Conservation (phyloP, 2,329 filamentous ascomycete species). For the Drechslerella stenobrocha region DNA sequence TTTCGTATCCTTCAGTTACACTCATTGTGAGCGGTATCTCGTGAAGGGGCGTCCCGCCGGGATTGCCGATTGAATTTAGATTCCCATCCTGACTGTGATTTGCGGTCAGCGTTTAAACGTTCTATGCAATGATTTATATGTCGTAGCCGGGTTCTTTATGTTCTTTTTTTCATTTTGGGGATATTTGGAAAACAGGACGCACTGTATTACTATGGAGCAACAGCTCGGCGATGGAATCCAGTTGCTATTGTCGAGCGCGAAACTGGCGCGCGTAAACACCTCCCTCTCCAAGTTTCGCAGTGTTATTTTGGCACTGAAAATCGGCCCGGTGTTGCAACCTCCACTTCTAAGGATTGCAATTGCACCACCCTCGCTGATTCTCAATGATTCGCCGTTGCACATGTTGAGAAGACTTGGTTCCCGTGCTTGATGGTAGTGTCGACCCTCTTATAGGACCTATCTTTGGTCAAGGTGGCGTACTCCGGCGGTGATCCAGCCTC, state of each 20-base stretch:
- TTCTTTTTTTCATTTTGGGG: no score
- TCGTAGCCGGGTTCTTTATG: no score
- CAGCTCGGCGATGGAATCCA: constrained; percentile 10
- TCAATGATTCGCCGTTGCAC: constrained; percentile 36
- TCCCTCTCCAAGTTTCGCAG: constrained; percentile 25
- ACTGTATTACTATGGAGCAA: constrained; percentile 40
- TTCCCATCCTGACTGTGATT: constrained; percentile 37
- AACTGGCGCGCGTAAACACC: constrained; percentile 25
- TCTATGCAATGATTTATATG: no score
- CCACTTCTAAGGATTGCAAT: constrained; percentile 28
- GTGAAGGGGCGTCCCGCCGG: constrained; percentile 10
- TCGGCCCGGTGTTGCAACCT: constrained; percentile 8
- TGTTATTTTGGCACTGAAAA: constrained; percentile 44
- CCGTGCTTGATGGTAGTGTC: neutral
- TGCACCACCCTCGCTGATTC: constrained; percentile 36
- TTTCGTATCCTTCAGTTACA: constrained; percentile 10
- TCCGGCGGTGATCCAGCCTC: no score
- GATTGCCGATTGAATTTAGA: constrained; percentile 5
- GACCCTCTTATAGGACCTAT: no score
- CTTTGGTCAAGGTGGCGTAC: no score
- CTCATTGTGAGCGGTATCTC: constrained; percentile 23
- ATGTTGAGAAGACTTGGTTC: constrained; percentile 3
- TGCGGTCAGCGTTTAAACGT: no score
- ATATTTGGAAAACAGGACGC: neutral
- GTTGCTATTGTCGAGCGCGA: constrained; percentile 16